Percentiles rank a stretch among this genome's conserved stretches.
phyloP scores from a whole-genome alignment of 2,329 filamentous ascomycete genomes.

The Phoma sp. region DNA sequence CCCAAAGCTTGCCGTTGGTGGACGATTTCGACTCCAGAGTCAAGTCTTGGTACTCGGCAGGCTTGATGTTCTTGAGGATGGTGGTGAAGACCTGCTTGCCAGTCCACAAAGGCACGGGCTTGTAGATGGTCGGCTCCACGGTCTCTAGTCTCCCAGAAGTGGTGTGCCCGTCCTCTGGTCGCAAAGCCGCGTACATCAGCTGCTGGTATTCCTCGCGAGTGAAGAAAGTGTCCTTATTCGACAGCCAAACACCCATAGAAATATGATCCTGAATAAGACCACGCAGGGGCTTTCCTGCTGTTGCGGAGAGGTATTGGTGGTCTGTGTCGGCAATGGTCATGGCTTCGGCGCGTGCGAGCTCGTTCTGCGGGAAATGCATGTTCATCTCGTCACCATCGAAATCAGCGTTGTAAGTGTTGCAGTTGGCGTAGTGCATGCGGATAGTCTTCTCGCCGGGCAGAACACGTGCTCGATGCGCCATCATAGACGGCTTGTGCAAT shows the following conservation, averaged over 20 bases:
- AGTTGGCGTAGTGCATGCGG: constrained; percentile 99
- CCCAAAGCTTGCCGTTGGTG: constrained; percentile 82
- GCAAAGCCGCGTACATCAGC: constrained; percentile 85
- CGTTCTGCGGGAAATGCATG: constrained; percentile 99
- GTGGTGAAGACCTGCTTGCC: constrained; percentile 96
- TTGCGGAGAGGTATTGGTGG: constrained; percentile 94
- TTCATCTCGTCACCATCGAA: constrained; percentile 99
- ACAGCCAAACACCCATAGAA: constrained; percentile 89
- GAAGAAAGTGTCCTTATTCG: constrained; percentile 90
- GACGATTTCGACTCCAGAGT: constrained; percentile 81
- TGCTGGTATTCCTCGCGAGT: constrained; percentile 88
- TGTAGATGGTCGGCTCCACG: constrained; percentile 79
- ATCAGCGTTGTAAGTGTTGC: constrained; percentile 99
- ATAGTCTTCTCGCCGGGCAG: constrained; percentile 95
- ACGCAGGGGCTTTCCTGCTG: constrained; percentile 88
- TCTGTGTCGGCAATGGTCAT: constrained; percentile 94
- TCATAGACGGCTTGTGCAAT: constrained; percentile 97
- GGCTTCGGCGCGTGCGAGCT: constrained; percentile 90
- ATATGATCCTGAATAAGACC: constrained; percentile 99
- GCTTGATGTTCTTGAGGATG: constrained; percentile 89
- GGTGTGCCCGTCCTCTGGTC: constrained; percentile 90
- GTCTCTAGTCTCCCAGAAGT: constrained; percentile 81
- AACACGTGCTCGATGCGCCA: constrained; percentile 93
- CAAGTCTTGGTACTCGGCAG: constrained; percentile 74
- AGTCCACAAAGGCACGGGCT: constrained; percentile 84